phyloP scores from a whole-genome alignment of 2,329 filamentous ascomycete genomes.

The Colletotrichum eremochloae region DNA sequence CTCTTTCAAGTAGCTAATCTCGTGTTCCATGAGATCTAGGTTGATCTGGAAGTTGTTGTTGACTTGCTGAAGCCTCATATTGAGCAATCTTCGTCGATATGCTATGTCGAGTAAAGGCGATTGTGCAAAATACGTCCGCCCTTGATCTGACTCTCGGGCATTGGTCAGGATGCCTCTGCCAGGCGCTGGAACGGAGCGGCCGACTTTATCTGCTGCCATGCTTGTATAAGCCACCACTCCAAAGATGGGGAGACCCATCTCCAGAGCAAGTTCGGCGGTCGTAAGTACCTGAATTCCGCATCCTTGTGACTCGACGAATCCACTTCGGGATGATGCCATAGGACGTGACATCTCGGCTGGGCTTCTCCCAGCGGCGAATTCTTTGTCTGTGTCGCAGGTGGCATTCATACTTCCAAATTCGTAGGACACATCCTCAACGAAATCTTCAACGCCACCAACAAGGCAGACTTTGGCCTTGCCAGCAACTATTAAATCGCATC shows the following conservation, averaged over 20 bases:
- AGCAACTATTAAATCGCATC: constrained; percentile 49
- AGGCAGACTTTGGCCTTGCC: constrained; percentile 50
- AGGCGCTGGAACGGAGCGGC: constrained; percentile 55
- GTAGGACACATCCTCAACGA: constrained; percentile 48
- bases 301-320: constrained; percentile 54
- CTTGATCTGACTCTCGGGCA: constrained; percentile 76
- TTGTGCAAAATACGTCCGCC: constrained; percentile 74
- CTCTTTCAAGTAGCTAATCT: constrained; percentile 1
- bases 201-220: constrained; percentile 51
- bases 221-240: constrained; percentile 51
- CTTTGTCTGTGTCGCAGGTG: constrained; percentile 49
- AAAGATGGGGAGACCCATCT: constrained; percentile 52
- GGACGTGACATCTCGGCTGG: constrained; percentile 54
- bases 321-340: constrained; percentile 48
- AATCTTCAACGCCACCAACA: constrained; percentile 53
- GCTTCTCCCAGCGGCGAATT: constrained; percentile 46
- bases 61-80: constrained; percentile 92
- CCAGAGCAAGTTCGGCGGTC: constrained; percentile 51
- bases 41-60: constrained; percentile 56
- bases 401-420: constrained; percentile 55
- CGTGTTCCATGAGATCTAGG: constrained; percentile 33
- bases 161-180: constrained; percentile 53
- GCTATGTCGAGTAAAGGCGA: constrained; percentile 97
- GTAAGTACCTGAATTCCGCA: constrained; percentile 53
- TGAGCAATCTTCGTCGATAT: constrained; percentile 94